These are phyloP conservation scores for Panicum miliaceum DNA, from an alignment of 176 grass and related monocot species.

Conservation along the genomic window DNA sequence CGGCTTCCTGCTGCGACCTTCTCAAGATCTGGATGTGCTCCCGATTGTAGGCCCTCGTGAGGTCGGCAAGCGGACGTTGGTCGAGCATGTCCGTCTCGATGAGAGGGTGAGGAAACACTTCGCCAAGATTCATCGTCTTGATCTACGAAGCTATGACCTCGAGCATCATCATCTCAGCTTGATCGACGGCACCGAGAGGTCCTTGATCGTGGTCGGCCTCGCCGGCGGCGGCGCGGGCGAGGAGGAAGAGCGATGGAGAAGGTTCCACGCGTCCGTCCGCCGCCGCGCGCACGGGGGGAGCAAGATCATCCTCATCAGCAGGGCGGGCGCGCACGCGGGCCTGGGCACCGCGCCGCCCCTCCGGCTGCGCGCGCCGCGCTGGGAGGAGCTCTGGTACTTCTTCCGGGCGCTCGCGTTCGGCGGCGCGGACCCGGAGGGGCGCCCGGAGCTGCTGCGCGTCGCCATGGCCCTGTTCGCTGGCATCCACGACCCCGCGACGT, in stretches of 20 bases:
- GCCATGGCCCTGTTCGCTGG: background rate
- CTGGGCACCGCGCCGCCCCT: background rate
- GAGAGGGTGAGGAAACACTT: background rate
- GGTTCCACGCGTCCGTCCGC: background rate
- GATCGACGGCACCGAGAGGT: background rate
- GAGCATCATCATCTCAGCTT: background rate
- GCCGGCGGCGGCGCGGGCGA: background rate
- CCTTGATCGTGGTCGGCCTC: background rate
- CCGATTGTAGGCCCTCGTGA: background rate
- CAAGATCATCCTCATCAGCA: background rate
- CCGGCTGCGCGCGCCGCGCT: background rate
- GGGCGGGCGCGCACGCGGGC: background rate
- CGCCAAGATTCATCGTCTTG: background rate
- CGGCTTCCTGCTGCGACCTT: slow-evolving; percentile 2
- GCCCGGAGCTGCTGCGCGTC: background rate
- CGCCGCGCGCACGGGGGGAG: background rate
- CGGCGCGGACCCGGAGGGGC: background rate
- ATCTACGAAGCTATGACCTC: background rate
- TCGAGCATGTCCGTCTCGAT: background rate
- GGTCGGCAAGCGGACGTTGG: slow-evolving; percentile 27
- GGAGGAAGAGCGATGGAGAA: slow-evolving; percentile 4
- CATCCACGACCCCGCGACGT: background rate
- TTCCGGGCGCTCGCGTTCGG: slow-evolving; percentile 21
- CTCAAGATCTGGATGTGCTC: background rate
- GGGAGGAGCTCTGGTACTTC: slow-evolving; percentile 26